Base-by-base conservation (phyloP, 2,329 filamentous ascomycete species). In the Alternaria hordeiaustralica region DNA sequence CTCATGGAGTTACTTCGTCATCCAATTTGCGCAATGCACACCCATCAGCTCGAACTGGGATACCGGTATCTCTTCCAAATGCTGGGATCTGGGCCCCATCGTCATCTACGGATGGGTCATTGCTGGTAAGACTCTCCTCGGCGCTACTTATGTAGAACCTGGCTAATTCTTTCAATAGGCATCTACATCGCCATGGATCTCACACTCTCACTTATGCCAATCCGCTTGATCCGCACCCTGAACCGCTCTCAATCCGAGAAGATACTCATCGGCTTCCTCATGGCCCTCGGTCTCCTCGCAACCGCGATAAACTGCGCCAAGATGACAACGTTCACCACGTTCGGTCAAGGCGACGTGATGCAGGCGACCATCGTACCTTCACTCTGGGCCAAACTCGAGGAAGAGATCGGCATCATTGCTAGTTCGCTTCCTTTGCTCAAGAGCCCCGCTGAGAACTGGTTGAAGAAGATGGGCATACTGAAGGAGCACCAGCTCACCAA, bases 341-440 rank as follows among this genome's bases (percentile, higher is more conserved):
- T 73, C 20, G 69, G 70, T 7, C 61, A 71, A 30, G 73, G 74
- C 26, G 74, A 76, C 45, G 61, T 66, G 5, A 68, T 75, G 60
- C 73, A 75, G 60, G 69, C 57, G 1, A 73, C 73, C 18, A 69
- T 75, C 21, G 46, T 64, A 45, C 70, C 73, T 13, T 75, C 72
- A 9, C 58, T 71, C 36, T 70, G 64, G 60, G 68, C 73, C 20
- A 76, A 74, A 49, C 43, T 75, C 2, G 74, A 76, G 62, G 72
- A 76, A 36, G 47, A 69, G 4, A 67, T 72, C 12, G 72, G 72
- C 15, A 75, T 75, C n/a, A 75, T 76, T 49, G 74, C 71, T 21
- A 62, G 66, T 11, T 75, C 70, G 26, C 47, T 74, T 18, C 69
- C 74, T 6, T 70, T 67, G 46, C 53, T 76, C 20, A 76, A 75